Evolutionary conservation across 805 yeast species (phyloP).

Genomic region (Geotrichum ghanense): DNA sequence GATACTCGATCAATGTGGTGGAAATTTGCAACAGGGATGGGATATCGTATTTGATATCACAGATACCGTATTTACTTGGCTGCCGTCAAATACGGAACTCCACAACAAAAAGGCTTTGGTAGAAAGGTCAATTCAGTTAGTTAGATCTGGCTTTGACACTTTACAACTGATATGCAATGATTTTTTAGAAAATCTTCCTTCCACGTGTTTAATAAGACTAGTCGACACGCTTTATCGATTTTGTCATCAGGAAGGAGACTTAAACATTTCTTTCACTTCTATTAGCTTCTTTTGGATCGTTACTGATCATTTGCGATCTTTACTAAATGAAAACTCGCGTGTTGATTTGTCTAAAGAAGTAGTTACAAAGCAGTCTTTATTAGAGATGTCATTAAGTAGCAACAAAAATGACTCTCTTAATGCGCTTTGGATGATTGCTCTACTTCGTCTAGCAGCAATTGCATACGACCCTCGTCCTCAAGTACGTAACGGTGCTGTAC

Average conservation of each 20-base stretch:
- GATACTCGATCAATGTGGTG: slow-evolving; percentile 71
- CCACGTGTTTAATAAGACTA: slow-evolving; percentile 46
- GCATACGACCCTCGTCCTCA: slow-evolving; percentile 60
- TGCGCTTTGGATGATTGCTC: slow-evolving; percentile 52
- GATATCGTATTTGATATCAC: slow-evolving; percentile 49
- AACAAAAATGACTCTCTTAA: slow-evolving; percentile 12
- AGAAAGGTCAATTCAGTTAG: slow-evolving; percentile 36
- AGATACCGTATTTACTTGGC: slow-evolving; percentile 18
- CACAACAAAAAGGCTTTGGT: slow-evolving; percentile 20
- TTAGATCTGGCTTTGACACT: slow-evolving; percentile 67
- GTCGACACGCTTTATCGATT: slow-evolving; percentile 66
- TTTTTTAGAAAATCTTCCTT: slow-evolving; percentile 63
- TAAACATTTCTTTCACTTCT: slow-evolving; percentile 84
- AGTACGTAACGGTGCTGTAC: slow-evolving; percentile 82
- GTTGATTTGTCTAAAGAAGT: slow-evolving; percentile 14
- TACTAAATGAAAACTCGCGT: slow-evolving; percentile 9
- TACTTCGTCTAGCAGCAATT: slow-evolving; percentile 50
- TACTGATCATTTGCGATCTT: slow-evolving; percentile 55
- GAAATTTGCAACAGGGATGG: slow-evolving; percentile 57
- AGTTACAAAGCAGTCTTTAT: slow-evolving; percentile 11
- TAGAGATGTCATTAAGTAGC: slow-evolving; percentile 17
- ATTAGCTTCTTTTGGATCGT: slow-evolving; percentile 88
- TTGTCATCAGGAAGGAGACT: slow-evolving; percentile 56
- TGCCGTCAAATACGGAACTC: not conserved
- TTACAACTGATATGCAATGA: slow-evolving; percentile 79